phyloP scores from a whole-genome alignment of 2,329 filamentous ascomycete genomes.

The Beauveria asiatica region DNA sequence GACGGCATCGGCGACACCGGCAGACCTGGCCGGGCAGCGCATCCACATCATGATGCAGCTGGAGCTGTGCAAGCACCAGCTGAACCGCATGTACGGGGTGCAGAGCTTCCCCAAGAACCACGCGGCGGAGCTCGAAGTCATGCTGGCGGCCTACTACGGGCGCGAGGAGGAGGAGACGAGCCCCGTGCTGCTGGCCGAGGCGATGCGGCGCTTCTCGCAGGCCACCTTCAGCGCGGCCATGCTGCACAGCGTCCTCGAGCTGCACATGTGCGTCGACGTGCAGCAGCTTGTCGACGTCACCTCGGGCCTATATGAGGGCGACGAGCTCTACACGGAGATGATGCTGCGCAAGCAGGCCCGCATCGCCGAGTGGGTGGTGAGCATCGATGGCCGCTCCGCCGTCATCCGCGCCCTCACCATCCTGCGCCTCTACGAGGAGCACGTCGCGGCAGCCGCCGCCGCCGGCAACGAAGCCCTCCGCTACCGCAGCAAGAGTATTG shows the following conservation, averaged over 20 bases:
- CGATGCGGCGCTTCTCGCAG: constrained; percentile 6
- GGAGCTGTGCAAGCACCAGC: constrained; percentile 19
- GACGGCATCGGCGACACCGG: constrained; percentile 11
- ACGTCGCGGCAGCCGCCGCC: neutral
- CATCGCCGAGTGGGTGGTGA: constrained; percentile 2
- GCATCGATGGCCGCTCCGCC: constrained; percentile 1
- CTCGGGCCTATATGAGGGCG: neutral
- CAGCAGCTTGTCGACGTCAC: constrained; percentile 5
- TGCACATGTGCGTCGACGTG: constrained; percentile 7
- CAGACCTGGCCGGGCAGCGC: constrained; percentile 10
- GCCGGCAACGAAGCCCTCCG: neutral
- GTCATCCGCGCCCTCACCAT: neutral
- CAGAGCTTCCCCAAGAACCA: constrained; percentile 2
- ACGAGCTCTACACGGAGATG: constrained; percentile 8
- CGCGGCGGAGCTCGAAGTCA: neutral
- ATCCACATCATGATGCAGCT: constrained; percentile 19
- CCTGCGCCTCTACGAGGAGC: constrained; percentile 4
- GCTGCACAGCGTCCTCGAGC: constrained; percentile 2
- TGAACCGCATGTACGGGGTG: constrained; percentile 14
- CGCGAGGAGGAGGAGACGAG: constrained; percentile 7
- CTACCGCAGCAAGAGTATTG: neutral
- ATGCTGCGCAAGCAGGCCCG: constrained; percentile 1
- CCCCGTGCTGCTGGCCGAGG: constrained; percentile 4
- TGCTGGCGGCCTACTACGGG: constrained; percentile 4
- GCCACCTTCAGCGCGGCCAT: neutral